These are phyloP conservation scores for Xylaria intraflava DNA, from an alignment of 495 filamentous ascomycete genomes.

Conservation along the genomic window DNA sequence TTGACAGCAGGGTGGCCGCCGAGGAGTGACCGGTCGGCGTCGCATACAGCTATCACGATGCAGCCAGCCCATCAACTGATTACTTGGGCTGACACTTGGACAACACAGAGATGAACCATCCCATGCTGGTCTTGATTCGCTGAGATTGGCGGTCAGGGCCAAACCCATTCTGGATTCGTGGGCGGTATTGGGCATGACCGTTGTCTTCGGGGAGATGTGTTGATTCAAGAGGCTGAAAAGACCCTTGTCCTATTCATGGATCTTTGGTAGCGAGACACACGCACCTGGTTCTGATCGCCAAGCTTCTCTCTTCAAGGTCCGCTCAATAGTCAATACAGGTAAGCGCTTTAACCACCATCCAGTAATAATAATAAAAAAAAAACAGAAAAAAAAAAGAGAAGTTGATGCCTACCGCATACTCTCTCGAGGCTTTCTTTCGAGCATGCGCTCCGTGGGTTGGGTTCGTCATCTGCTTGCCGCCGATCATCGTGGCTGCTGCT, in stretches of 20 bases:
- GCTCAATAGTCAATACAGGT: not conserved
- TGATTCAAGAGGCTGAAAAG: slow-evolving; percentile 10
- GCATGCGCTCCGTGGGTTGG: slow-evolving; percentile 8
- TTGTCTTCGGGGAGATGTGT: slow-evolving; percentile 10
- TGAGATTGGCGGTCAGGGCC: slow-evolving; percentile 9
- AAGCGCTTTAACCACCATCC: not conserved
- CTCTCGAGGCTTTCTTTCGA: not conserved
- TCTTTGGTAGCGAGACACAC: slow-evolving; percentile 4
- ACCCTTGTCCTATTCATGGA: not conserved
- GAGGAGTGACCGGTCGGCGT: slow-evolving; percentile 1
- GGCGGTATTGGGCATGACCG: slow-evolving; percentile 10
- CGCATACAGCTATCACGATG: slow-evolving; percentile 10
- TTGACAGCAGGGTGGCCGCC: slow-evolving; percentile 6
- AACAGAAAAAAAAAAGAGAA: no score
- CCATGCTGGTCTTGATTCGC: slow-evolving; percentile 1
- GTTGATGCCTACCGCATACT: not conserved
- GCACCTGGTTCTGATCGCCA: not conserved
- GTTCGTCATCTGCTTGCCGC: slow-evolving; percentile 6
- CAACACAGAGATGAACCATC: slow-evolving; percentile 7
- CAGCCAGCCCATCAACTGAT: slow-evolving; percentile 7
- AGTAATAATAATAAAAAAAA: not conserved
- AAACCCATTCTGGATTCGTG: not conserved
- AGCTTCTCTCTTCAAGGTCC: slow-evolving; percentile 1
- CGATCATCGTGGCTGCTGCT: slow-evolving; percentile 5
- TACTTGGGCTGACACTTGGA: slow-evolving; percentile 4